These are phyloP conservation scores for Boletus reticulatus DNA, from an alignment of 768 basidiomycete species.

Conservation along the genomic window DNA sequence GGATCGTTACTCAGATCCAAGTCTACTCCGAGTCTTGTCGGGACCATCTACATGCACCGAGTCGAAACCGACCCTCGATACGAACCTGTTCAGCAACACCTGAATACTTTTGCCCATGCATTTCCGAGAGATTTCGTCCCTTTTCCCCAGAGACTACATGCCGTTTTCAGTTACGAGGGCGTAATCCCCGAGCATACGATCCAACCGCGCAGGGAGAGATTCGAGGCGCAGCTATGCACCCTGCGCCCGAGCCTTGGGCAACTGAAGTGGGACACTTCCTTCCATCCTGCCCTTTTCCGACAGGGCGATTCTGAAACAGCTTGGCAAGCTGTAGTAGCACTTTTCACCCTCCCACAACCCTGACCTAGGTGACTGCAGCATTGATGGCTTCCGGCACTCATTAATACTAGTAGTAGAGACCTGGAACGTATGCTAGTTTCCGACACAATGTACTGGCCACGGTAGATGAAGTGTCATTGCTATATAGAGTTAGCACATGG, in stretches of 20 bases:
- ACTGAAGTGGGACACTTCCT: not conserved
- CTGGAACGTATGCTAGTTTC: too few relatives aligned
- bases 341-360: too few relatives aligned
- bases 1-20: constrained; percentile 1
- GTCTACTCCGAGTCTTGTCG: not conserved
- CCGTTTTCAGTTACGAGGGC: constrained; percentile 7
- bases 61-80: not conserved
- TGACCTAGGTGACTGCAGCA: too few relatives aligned
- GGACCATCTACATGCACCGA: constrained; percentile 17
- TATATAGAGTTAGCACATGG: too few relatives aligned
- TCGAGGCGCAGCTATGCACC: not conserved
- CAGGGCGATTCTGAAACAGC: not conserved
- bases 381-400: too few relatives aligned
- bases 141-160: not conserved
- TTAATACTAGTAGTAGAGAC: too few relatives aligned
- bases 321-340: constrained; percentile 5
- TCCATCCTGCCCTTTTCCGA: not conserved
- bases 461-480: too few relatives aligned
- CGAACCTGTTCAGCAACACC: not conserved
- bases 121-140: constrained; percentile 1
- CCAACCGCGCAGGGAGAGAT: rapidly evolving
- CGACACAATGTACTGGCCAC: too few relatives aligned
- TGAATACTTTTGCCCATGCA: constrained; percentile 5
- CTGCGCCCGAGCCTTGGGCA: not conserved
- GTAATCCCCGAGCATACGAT: rapidly evolving